Conservation (phyloP, 495 filamentous ascomycete genomes). For the Xylaria curta region DNA sequence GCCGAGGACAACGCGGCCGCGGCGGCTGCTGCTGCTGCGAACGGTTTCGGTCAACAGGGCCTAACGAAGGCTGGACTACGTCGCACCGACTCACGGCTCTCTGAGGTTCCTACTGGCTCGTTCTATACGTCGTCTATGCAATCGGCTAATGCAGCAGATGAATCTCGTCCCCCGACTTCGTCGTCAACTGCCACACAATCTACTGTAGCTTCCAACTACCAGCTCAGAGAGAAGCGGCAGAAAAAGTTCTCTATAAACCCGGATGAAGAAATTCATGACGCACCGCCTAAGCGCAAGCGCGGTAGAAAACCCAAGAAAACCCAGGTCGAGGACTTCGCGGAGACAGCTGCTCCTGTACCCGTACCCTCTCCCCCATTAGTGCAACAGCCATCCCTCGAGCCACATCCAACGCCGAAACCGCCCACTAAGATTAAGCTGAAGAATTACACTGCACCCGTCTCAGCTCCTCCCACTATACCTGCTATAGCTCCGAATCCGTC, state of each 20-base stretch:
- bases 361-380: conserved; percentile 15
- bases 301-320: conserved; percentile 35
- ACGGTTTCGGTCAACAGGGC: conserved; percentile 19
- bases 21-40: conserved; percentile 3
- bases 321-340: conserved; percentile 21
- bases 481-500: conserved; percentile 31
- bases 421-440: conserved; percentile 35
- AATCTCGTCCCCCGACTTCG: conserved; percentile 37
- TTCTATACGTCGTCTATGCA: conserved; percentile 28
- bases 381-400: conserved; percentile 26
- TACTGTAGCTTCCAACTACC: conserved; percentile 38
- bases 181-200: conserved; percentile 39
- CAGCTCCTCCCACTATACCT: conserved; percentile 28
- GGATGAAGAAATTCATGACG: conserved; percentile 32
- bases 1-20: conserved; percentile 28
- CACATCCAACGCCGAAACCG: conserved; percentile 23
- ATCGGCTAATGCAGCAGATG: conserved; percentile 27
- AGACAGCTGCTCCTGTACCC: conserved; percentile 24
- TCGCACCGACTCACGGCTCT: conserved; percentile 27
- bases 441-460: conserved; percentile 27
- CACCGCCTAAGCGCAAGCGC: conserved; percentile 38
- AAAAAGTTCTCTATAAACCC: conserved; percentile 37
- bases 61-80: conserved; percentile 26
- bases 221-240: conserved; percentile 40
- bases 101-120: conserved; percentile 27